Conservation (phyloP, 495 filamentous ascomycete genomes). For the Penicillium waksmanii region DNA sequence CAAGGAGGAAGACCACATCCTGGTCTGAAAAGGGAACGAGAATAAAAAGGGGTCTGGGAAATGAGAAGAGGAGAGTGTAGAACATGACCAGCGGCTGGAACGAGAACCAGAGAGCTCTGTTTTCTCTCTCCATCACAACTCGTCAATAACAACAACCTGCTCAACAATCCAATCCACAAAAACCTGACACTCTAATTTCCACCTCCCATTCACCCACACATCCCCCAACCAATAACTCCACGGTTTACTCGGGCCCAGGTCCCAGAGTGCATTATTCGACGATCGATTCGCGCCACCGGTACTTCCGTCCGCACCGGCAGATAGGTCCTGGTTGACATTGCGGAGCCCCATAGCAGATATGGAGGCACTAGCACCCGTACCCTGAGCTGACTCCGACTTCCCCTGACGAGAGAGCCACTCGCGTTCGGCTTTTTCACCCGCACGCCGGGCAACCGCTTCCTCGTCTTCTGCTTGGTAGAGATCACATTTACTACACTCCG, state of each 20-base stretch:
- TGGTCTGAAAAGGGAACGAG: neutral
- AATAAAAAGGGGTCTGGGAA: neutral
- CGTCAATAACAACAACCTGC: conserved; percentile 42
- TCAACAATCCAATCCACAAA: conserved; percentile 53
- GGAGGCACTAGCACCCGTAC: conserved; percentile 10
- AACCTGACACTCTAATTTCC: conserved; percentile 49
- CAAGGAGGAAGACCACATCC: conserved; percentile 1
- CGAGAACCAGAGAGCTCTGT: neutral
- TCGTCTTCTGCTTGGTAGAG: conserved; percentile 88
- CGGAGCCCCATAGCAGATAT: conserved; percentile 23
- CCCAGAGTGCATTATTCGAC: conserved; percentile 19
- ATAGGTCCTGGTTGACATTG: conserved; percentile 44
- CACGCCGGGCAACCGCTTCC: conserved; percentile 72
- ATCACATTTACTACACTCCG: conserved; percentile 84
- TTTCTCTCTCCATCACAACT: conserved; percentile 26
- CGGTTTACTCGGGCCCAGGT: conserved; percentile 23
- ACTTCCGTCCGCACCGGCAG: conserved; percentile 21
- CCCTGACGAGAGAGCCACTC: conserved; percentile 77
- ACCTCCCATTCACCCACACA: conserved; percentile 43
- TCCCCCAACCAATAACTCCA: conserved; percentile 45
- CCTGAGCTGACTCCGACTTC: conserved; percentile 13
- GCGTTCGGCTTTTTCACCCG: conserved; percentile 77
- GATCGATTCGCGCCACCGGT: conserved; percentile 7
- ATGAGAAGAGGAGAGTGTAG: neutral
- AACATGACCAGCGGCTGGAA: neutral